phyloP scores from a whole-genome alignment of 495 filamentous ascomycete genomes.

The Neurospora sp. region DNA sequence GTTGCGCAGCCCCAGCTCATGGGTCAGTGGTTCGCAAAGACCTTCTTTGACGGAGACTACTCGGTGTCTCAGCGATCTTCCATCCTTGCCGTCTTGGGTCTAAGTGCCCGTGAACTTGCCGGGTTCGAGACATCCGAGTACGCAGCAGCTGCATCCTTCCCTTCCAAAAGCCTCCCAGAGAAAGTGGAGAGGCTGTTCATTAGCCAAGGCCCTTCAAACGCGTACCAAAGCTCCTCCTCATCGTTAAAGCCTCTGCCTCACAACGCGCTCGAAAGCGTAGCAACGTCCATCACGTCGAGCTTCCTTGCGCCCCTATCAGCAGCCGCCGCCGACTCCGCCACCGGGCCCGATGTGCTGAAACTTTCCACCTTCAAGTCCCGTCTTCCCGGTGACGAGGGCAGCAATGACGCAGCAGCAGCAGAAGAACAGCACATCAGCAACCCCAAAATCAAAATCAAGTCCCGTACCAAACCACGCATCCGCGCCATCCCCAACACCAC shows the following conservation, averaged over 20 bases:
- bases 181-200: slow-evolving; percentile 43
- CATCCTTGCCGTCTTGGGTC: slow-evolving; percentile 69
- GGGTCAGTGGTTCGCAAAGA: slow-evolving; percentile 72
- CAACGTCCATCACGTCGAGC: slow-evolving; percentile 49
- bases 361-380: slow-evolving; percentile 42
- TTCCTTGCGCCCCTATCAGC: slow-evolving; percentile 76
- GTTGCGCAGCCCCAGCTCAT: slow-evolving; percentile 65
- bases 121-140: slow-evolving; percentile 60
- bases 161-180: slow-evolving; percentile 61
- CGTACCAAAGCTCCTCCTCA: slow-evolving; percentile 12
- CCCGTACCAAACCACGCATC: slow-evolving; percentile 39
- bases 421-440: slow-evolving; percentile 4
- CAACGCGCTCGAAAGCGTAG: slow-evolving; percentile 52
- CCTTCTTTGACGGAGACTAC: slow-evolving; percentile 87
- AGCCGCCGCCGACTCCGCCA: slow-evolving; percentile 54
- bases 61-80: slow-evolving; percentile 73
- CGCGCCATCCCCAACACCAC: slow-evolving; percentile 65
- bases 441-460: slow-evolving; percentile 11
- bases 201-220: slow-evolving; percentile 8
- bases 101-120: slow-evolving; percentile 79
- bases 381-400: slow-evolving; percentile 7
- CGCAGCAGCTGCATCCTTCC: slow-evolving; percentile 43
- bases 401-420: not conserved
- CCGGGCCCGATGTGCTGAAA: slow-evolving; percentile 77
- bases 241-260: slow-evolving; percentile 37